phyloP scores from a whole-genome alignment of 2,329 filamentous ascomycete species.

The Neurospora crassa region DNA sequence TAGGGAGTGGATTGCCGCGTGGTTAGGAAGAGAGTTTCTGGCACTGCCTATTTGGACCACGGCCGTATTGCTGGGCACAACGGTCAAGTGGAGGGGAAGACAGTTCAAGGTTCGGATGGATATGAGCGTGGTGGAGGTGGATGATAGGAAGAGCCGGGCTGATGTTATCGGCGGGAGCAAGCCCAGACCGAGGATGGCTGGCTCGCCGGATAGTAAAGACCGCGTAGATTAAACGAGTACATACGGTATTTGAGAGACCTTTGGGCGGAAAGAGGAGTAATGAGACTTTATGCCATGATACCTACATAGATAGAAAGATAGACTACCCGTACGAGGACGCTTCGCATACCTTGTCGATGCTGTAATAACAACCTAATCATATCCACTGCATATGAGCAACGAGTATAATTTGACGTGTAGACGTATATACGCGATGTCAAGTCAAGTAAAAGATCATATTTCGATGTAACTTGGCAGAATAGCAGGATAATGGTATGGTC shows the following conservation, averaged over 20 bases:
- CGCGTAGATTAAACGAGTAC: slow-evolving; percentile 15
- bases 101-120: slow-evolving; percentile 74
- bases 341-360: not conserved
- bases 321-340: not conserved
- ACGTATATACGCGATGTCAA: not conserved
- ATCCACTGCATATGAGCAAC: not conserved
- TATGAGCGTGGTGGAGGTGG: slow-evolving; percentile 57
- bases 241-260: not conserved
- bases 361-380: not conserved
- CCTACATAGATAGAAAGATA: not conserved
- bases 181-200: not conserved
- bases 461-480: not conserved
- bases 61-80: slow-evolving; percentile 82
- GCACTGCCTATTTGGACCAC: slow-evolving; percentile 85
- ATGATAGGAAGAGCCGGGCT: not conserved
- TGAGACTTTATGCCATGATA: not conserved
- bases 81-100: slow-evolving; percentile 78
- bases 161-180: not conserved
- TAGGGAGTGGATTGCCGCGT: slow-evolving; percentile 65
- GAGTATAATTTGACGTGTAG: not conserved
- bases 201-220: slow-evolving; percentile 15
- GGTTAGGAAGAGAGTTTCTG: slow-evolving; percentile 73
- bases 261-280: not conserved
- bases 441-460: not conserved
- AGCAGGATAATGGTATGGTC: not conserved